Evolutionary conservation across 306 rosid genomes (phyloP).

Genomic region (Trifolium fragiferum): DNA sequence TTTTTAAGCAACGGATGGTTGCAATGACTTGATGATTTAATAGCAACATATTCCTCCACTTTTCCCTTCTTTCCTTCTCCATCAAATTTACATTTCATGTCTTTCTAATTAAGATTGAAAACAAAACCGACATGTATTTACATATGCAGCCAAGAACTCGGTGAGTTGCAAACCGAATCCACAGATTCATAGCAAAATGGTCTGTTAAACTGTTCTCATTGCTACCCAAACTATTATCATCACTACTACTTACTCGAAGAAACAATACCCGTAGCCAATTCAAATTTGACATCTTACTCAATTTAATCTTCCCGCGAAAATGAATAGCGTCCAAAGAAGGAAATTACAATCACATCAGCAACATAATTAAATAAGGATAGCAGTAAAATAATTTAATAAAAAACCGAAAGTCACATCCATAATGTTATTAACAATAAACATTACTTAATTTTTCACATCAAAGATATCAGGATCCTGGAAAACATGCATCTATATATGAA

Average conservation of each 20-base stretch:
- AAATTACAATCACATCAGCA: constrained; percentile 19
- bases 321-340: neutral
- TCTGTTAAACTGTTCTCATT: neutral
- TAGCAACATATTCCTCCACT: constrained; percentile 13
- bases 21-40: constrained; percentile 19
- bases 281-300: constrained; percentile 24
- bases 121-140: neutral
- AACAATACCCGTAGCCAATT: constrained; percentile 2
- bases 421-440: constrained; percentile 26
- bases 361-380: constrained; percentile 13
- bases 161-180: constrained; percentile 18
- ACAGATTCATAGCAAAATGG: constrained; percentile 29
- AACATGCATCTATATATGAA: constrained; percentile 30
- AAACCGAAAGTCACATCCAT: constrained; percentile 20
- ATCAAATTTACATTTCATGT: constrained; percentile 19
- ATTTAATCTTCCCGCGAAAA: constrained; percentile 22
- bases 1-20: constrained; percentile 11
- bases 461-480: constrained; percentile 32
- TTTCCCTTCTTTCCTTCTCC: constrained; percentile 6
- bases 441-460: constrained; percentile 12
- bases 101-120: constrained; percentile 6
- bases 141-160: constrained; percentile 1
- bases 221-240: constrained; percentile 20
- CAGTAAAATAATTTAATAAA: constrained; percentile 16
- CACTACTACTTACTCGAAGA: constrained; percentile 3